Evolutionary conservation across 148 eudicot species (phyloP), one percentile per base, ranked within the genome.

Genomic region (Rhododendron henanense): DNA sequence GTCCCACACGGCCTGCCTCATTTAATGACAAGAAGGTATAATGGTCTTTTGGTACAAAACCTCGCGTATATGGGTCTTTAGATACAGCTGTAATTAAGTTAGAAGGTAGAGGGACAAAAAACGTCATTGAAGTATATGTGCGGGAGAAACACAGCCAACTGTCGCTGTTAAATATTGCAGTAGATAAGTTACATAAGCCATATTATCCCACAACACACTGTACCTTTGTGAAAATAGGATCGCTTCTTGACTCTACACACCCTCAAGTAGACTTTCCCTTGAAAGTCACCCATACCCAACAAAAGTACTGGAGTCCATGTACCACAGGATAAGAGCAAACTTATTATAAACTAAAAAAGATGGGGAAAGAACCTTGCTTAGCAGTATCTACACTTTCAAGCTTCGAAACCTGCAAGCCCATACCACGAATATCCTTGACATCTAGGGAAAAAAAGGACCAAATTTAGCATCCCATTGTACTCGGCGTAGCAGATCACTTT

Each of bases 341-440:
- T 69, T 13, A 63, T 63, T 23, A n/a, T 85, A 37, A 15, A 59
- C 19, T 9, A 13, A 15, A 85, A 21, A 35, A 15, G 25, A 23
- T 41, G 74, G 28, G 76, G 79, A 80, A 81, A 48, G 21, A 85
- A 95, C 98, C 98, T 92, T 83, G 94, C 82, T 91, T 94, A 73
- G 85, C 74, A 88, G 75, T 88, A 88, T 92, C 94, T 79, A 90
- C 86, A 86, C 86, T 87, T 91, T 96, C 94, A 85, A 96, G 95
- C 89, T 91, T 96, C 19, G 96, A 92, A 65, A 94, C 97, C 85
- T 96, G 99, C 87, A 96, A 90, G 85, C 98, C 99, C 88, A 96
- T 88, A 71, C 99, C 99, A 75, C 99, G 94, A 83, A 96, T 93
- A 79, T 96, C 98, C 88, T 92, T 89, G 82, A 92, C 92, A 92